Base-by-base conservation (phyloP, 352 stramenopile genomes). In the Poterioochromonas sp. region DNA sequence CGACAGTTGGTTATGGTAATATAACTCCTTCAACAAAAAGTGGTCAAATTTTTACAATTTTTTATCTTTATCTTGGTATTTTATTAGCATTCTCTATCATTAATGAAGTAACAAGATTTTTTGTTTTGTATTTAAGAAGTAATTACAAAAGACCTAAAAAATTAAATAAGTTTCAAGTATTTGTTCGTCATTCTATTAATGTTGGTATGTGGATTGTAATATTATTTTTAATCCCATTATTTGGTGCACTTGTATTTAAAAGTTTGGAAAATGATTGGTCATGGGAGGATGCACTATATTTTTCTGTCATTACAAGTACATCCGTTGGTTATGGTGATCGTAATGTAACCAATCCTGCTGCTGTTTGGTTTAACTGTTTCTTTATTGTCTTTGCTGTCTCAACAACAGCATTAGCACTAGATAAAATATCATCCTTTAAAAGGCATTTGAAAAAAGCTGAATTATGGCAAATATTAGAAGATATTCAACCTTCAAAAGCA, bases 1-100 rank as follows among this genome's bases (percentile, higher is more conserved):
- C 79, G 0, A 84, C 81, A 3, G 79, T 84, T 2, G 81, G 81
- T 12, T 84, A 84, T 49, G 81, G 81, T n/a, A 79, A 84, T 71
- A 11, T 82, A 1, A 12, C 65, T 18, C 81, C 81, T 8, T 29
- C 11, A 12, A 83, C 68, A 32, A 8, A 51, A 40, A 53, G 22
- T 2, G 79, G 79, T 37, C 43, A 53, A 26, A 34, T 79, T 34
- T 83, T 84, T 51, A 44, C 76, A 11, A 76, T 82, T 5, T 81
- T 83, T 41, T 84, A 70, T 58, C 64, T 84, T 26, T 49, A 78
- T 35, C 0, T 83, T 39, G 79, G 79, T 29, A 44, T 71, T 8
- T 47, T 71, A 29, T 35, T 71, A 8, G 26, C 32, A 12, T 71
- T 71, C 26, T 44, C 62, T 12, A 29, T 71, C 62, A 20, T 71